Conservation (phyloP, 495 filamentous ascomycete species). For the Chlorociboria aeruginascens region DNA sequence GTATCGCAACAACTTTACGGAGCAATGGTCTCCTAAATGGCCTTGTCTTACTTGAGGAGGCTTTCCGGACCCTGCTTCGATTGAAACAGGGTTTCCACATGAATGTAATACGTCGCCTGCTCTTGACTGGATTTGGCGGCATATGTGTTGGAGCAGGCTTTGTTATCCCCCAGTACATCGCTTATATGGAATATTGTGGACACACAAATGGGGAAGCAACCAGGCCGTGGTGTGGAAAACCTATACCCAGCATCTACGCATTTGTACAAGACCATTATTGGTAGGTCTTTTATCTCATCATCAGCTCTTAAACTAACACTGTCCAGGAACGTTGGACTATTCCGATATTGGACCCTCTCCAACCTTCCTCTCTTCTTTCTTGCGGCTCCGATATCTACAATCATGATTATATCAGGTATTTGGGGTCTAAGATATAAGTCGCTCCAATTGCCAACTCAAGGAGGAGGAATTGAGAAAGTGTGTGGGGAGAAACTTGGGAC, state of each 20-base stretch:
- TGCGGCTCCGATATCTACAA: constrained; percentile 62
- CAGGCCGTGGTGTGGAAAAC: constrained; percentile 63
- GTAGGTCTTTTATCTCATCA: constrained; percentile 34
- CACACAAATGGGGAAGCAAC: constrained; percentile 14
- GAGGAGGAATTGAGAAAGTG: not conserved
- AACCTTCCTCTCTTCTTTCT: constrained; percentile 85
- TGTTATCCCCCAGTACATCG: constrained; percentile 58
- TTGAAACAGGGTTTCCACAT: constrained; percentile 9
- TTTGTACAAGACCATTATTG: constrained; percentile 88
- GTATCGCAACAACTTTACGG: constrained; percentile 59
- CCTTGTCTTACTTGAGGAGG: constrained; percentile 41
- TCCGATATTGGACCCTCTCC: constrained; percentile 79
- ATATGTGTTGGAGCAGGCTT: constrained; percentile 52
- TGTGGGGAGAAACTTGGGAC: not conserved
- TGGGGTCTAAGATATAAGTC: constrained; percentile 28
- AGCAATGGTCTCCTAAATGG: constrained; percentile 87
- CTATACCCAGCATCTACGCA: constrained; percentile 73
- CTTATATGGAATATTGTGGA: constrained; percentile 61
- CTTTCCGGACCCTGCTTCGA: constrained; percentile 17
- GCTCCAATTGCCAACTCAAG: no score
- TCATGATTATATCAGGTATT: constrained; percentile 50
- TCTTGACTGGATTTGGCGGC: constrained; percentile 51
- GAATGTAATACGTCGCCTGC: constrained; percentile 30
- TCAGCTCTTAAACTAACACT: not conserved
- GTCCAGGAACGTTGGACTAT: constrained; percentile 69